Evolutionary conservation across 2,329 filamentous ascomycete genomes (phyloP).

Genomic region (Fusarium illudens): DNA sequence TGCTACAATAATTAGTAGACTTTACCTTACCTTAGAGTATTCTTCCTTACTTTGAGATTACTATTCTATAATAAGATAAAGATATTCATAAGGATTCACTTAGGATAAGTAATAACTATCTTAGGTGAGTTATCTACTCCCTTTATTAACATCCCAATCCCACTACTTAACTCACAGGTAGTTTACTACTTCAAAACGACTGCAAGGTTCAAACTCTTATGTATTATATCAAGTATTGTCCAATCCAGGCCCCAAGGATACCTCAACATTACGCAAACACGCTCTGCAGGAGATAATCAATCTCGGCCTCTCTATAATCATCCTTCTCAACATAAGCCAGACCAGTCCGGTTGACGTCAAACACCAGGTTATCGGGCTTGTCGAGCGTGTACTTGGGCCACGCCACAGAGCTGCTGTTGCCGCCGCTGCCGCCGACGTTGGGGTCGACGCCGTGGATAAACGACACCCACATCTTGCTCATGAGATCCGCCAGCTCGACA

Average conservation of each 20-base stretch:
- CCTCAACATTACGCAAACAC: conserved; percentile 16
- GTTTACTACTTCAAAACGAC: no score
- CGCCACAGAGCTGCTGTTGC: neutral
- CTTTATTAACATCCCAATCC: no score
- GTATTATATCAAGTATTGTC: neutral
- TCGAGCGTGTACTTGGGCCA: conserved; percentile 57
- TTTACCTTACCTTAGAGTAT: no score
- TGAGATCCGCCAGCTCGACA: conserved; percentile 53
- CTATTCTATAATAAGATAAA: no score
- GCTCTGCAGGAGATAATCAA: conserved; percentile 48
- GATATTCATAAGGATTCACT: no score
- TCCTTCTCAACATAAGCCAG: conserved; percentile 54
- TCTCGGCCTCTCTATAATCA: conserved; percentile 53
- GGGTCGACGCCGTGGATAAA: conserved; percentile 51
- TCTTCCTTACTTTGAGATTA: no score
- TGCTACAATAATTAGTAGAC: no score
- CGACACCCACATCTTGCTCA: conserved; percentile 61
- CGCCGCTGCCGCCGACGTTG: conserved; percentile 36
- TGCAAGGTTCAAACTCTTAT: no score
- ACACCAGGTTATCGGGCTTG: conserved; percentile 57
- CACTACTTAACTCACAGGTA: no score
- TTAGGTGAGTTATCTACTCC: no score
- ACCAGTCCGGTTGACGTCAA: conserved; percentile 56
- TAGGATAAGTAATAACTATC: no score
- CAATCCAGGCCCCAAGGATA: neutral